Evolutionary conservation across 2,329 filamentous ascomycete species (phyloP), one percentile per base, ranked within the genome.

Genomic region (Cladosporium austrohemisphaericum): DNA sequence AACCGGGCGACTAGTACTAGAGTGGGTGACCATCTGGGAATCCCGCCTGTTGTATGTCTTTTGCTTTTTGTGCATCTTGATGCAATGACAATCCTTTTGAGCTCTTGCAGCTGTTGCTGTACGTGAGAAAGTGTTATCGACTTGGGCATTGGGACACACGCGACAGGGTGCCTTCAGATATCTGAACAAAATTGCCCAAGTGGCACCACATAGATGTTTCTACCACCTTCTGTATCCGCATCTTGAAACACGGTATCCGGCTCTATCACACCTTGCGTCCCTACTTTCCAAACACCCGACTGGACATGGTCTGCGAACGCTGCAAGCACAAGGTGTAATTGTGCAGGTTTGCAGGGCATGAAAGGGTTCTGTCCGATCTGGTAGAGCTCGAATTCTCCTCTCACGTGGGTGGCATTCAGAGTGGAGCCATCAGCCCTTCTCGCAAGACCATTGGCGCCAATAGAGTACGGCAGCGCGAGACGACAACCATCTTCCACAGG

Each of bases 211-310:
- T 35, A 35, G 5, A 5, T 4, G 10, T 35, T 18, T 9, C 14
- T 35, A 5, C n/a, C 32, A 5, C 20, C 32, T 18, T 35, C 32
- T 5, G 32, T 35, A 18, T 35, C 32, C 13, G 32, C 32, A 18
- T 35, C 14, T 18, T 35, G n/a, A n/a, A 36, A 36, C 7, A 36
- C 33, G 16, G 33, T 36, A 18, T 4, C 14, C 33, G 16, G 33
- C 33, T 36, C 33, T 8, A 9, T 16, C 33, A 20, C 33, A 9
- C 33, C 33, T 5, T 36, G 14, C 8, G 16, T 9, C 8, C 18
- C 45, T 58, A 65, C 22, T 35, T 49, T 4, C 58, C 58, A 5
- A 54, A 45, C 3, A 41, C 57, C 35, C 70, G 49, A 1, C 65
- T 68, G 16, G 28, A 33, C 32, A 41, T 32, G 14, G 5, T 8